Evolutionary conservation across 805 yeast genomes (phyloP), one percentile per base, ranked within the genome.

Genomic region (Ogataea ramenticola): DNA sequence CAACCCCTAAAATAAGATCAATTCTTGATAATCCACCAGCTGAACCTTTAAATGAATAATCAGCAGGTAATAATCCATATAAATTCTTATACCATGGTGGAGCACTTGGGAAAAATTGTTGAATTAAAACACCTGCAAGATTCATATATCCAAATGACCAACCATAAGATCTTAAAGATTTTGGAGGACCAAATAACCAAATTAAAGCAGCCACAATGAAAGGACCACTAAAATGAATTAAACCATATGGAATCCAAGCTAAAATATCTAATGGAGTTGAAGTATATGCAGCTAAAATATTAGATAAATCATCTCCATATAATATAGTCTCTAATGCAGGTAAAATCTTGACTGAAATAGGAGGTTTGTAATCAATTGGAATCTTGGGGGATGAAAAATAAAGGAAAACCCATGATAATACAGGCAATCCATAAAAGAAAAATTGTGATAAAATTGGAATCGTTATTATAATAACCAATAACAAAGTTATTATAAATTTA

Each of bases 61-160:
- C 78, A 5, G 97, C 97, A 19, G 96, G 93, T 45, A 75, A 78
- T 46, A 89, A 72, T 1, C 96, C 96, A 57, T 90, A 80, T 35
- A 80, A 60, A 50, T 75, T 77, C 56, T 86, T 83, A 62, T 90
- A 90, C 98, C 98, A 90, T 20, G 98, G 98, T 15, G 98, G 95
- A 41, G 97, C 96, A 31, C 91, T 85, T 6, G 98, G 97, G 60
- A 85, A 86, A 9, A 80, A 46, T 48, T 86, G 73, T 67, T 90
- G 97, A 45, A 77, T 77, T 24, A 82, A 54, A 32, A 90, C 96
- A 38, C 96, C 97, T 42, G 77, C 58, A 49, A 89, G 66, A 64
- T 90, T 91, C 91, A 89, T 83, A 70, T 85, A 87, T 7, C 98
- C 98, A 65, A 90, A 86, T 3, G 96, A 89, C 68, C 88, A 86